Conservation (phyloP, 2,329 filamentous ascomycete species). For the Fusarium robinianum region DNA sequence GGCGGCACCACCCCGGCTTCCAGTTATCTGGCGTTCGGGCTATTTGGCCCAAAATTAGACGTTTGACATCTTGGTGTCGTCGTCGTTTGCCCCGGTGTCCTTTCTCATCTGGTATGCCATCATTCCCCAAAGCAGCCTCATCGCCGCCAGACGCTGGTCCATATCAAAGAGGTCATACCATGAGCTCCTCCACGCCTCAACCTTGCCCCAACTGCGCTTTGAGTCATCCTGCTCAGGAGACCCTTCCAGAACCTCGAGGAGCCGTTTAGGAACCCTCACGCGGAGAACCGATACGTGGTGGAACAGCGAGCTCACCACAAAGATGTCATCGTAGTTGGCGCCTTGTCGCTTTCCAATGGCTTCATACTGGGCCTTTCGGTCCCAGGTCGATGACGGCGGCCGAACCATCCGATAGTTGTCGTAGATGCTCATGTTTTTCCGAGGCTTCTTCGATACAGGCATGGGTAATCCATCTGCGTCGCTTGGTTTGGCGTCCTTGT, state of each 20-base stretch:
- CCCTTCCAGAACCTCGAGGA: slow-evolving; percentile 60
- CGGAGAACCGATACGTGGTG: slow-evolving; percentile 64
- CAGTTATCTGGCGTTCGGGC: not conserved
- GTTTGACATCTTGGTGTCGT: slow-evolving; percentile 39
- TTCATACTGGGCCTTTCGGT: slow-evolving; percentile 61
- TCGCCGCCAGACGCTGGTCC: slow-evolving; percentile 59
- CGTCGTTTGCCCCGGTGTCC: slow-evolving; percentile 25
- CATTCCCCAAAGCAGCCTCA: slow-evolving; percentile 62
- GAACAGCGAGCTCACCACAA: slow-evolving; percentile 63
- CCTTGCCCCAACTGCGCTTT: slow-evolving; percentile 53
- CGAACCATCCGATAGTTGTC: slow-evolving; percentile 67
- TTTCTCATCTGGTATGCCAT: slow-evolving; percentile 65
- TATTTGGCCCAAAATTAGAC: slow-evolving; percentile 12
- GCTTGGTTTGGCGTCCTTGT: slow-evolving; percentile 48
- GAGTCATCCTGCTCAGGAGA: slow-evolving; percentile 40
- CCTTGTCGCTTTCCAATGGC: slow-evolving; percentile 58
- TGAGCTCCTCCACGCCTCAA: slow-evolving; percentile 60
- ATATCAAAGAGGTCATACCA: slow-evolving; percentile 65
- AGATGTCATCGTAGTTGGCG: slow-evolving; percentile 62
- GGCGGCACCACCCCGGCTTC: not conserved
- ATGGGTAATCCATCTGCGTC: slow-evolving; percentile 32
- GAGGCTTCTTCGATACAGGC: slow-evolving; percentile 51
- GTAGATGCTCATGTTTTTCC: slow-evolving; percentile 62
- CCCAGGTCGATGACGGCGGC: slow-evolving; percentile 62
- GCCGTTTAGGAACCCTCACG: slow-evolving; percentile 58